These are phyloP conservation scores for Trichaptum fuscoviolaceum DNA, from an alignment of 768 basidiomycete genomes.

Conservation along the genomic window DNA sequence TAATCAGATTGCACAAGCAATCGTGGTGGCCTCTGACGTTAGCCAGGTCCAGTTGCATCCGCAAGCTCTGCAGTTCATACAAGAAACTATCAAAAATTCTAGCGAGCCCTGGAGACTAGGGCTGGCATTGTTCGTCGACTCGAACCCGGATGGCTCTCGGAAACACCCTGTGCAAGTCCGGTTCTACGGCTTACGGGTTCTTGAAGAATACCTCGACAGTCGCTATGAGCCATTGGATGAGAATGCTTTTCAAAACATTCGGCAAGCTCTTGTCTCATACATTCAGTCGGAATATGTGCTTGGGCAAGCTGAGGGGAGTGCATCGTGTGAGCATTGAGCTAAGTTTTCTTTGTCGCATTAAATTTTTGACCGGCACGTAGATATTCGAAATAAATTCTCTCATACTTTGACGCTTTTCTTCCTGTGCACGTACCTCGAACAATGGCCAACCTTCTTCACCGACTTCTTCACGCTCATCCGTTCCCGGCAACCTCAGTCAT, in stretches of 20 bases:
- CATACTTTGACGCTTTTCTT: slow-evolving; percentile 88
- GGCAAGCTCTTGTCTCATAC: slow-evolving; percentile 74
- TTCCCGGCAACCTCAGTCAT: slow-evolving; percentile 44
- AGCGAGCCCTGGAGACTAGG: slow-evolving; percentile 68
- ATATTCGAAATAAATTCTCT: slow-evolving; percentile 92
- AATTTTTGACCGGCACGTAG: slow-evolving; percentile 32
- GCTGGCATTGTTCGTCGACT: slow-evolving; percentile 65
- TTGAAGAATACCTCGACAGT: slow-evolving; percentile 80
- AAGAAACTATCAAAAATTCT: slow-evolving; percentile 65
- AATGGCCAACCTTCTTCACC: slow-evolving; percentile 83
- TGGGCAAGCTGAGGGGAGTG: slow-evolving; percentile 77
- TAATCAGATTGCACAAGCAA: slow-evolving; percentile 76
- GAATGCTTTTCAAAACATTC: slow-evolving; percentile 64
- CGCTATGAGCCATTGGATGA: slow-evolving; percentile 65
- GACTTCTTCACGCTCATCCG: slow-evolving; percentile 73
- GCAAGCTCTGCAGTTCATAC: slow-evolving; percentile 83
- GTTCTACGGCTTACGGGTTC: slow-evolving; percentile 73
- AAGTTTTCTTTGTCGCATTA: slow-evolving; percentile 8
- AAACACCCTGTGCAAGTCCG: slow-evolving; percentile 69
- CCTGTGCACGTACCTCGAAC: slow-evolving; percentile 78
- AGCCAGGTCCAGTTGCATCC: slow-evolving; percentile 66
- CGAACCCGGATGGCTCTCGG: slow-evolving; percentile 51
- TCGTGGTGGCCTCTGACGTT: slow-evolving; percentile 83
- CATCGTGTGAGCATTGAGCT: slow-evolving; percentile 59
- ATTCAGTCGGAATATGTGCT: slow-evolving; percentile 85